Evolutionary conservation across 169 alveolate genomes (phyloP).

Genomic region (Plasmodium falciparum): DNA sequence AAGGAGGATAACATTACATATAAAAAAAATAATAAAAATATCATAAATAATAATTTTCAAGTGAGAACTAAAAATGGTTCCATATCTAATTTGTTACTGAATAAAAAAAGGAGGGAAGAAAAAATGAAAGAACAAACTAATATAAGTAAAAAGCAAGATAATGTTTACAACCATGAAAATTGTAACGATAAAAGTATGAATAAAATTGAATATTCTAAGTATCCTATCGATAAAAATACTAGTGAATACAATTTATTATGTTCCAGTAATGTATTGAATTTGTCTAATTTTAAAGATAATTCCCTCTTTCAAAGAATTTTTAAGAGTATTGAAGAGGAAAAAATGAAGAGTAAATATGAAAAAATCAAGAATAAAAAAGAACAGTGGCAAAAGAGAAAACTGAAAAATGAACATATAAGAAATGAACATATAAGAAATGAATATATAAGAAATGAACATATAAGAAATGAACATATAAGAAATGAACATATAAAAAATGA

Average conservation of each 20-base stretch:
- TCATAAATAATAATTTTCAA: no score
- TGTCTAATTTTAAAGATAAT: slow-evolving; percentile 37
- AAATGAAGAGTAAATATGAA: slow-evolving; percentile 37
- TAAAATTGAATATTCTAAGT: background rate
- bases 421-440: no score
- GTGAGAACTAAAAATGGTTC: no score
- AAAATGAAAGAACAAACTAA: background rate
- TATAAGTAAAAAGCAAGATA: slow-evolving; percentile 22
- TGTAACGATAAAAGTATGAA: background rate
- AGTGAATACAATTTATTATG: background rate
- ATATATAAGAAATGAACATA: no score
- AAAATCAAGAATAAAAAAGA: slow-evolving; percentile 30
- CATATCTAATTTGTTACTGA: no score
- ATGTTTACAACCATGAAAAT: background rate
- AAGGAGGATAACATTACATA: no score
- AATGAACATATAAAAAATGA: no score
- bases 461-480: no score
- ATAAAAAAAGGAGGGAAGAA: background rate
- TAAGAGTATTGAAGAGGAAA: slow-evolving; percentile 47
- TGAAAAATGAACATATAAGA: no score
- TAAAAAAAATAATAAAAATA: no score
- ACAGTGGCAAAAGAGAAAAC: background rate
- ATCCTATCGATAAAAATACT: background rate
- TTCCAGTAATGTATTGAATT: slow-evolving; percentile 9
- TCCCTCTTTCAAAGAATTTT: slow-evolving; percentile 44